A percentile compares a stretch with the other conserved stretches of the same genome.
phyloP scores from a whole-genome alignment of 2,329 filamentous ascomycete species.

The Diaporthe vexans region DNA sequence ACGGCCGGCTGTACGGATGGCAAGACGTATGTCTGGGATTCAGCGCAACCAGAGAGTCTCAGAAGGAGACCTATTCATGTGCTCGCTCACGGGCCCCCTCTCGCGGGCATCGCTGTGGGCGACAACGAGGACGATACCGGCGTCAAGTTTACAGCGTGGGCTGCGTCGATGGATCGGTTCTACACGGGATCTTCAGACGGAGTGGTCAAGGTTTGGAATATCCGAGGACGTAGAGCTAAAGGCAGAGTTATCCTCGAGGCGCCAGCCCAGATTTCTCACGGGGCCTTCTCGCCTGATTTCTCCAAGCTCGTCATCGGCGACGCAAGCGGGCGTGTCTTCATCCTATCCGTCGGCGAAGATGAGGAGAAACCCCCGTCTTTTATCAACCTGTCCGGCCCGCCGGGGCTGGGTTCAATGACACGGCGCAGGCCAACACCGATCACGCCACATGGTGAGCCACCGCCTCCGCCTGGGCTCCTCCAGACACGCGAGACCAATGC shows the following conservation, averaged over 20 bases:
- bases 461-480: conserved; percentile 51
- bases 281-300: conserved; percentile 70
- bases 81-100: conserved; percentile 62
- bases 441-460: conserved; percentile 65
- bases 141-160: conserved; percentile 76
- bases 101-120: conserved; percentile 35
- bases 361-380: conserved; percentile 55
- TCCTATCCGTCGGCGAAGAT: conserved; percentile 64
- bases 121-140: conserved; percentile 66
- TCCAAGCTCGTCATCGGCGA: conserved; percentile 71
- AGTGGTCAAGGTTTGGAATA: conserved; percentile 73
- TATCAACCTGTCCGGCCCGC: conserved; percentile 53
- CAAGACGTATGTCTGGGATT: conserved; percentile 75
- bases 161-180: conserved; percentile 67
- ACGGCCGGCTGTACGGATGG: conserved; percentile 74
- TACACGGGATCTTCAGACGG: conserved; percentile 77
- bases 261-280: conserved; percentile 69
- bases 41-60: conserved; percentile 52
- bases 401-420: conserved; percentile 50
- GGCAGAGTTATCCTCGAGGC: conserved; percentile 68
- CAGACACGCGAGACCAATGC: conserved; percentile 46
- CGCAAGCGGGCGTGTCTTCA: conserved; percentile 70
- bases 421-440: conserved; percentile 61
- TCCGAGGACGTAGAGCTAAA: conserved; percentile 61
- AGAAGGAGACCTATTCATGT: conserved; percentile 70